phyloP scores from a whole-genome alignment of 2,329 filamentous ascomycete species.

The Neonectria sp. region DNA sequence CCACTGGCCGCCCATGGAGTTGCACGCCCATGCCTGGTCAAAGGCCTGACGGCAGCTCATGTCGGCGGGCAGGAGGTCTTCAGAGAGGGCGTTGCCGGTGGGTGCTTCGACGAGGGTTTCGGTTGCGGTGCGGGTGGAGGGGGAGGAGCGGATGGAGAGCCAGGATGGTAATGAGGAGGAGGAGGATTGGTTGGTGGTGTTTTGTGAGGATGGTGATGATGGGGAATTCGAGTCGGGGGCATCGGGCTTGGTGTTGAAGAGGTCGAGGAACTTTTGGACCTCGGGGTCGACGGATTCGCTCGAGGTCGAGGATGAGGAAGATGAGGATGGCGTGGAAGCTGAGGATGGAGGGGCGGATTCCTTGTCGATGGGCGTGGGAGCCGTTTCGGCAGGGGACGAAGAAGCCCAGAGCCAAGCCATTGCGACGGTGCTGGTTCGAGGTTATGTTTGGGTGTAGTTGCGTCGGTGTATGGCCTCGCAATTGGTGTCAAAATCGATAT shows the following conservation, averaged over 20 bases:
- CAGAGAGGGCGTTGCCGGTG: slow-evolving; percentile 66
- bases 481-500: background rate
- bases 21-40: slow-evolving; percentile 95
- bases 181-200: slow-evolving; percentile 47
- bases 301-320: slow-evolving; percentile 36
- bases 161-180: slow-evolving; percentile 52
- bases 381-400: slow-evolving; percentile 51
- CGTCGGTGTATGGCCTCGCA: slow-evolving; percentile 1
- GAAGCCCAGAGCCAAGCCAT: slow-evolving; percentile 77
- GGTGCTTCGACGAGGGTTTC: slow-evolving; percentile 42
- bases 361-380: slow-evolving; percentile 43
- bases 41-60: slow-evolving; percentile 95
- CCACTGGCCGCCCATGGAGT: slow-evolving; percentile 91
- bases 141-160: slow-evolving; percentile 54
- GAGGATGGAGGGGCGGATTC: slow-evolving; percentile 40
- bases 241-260: slow-evolving; percentile 54
- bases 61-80: slow-evolving; percentile 81
- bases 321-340: slow-evolving; percentile 32
- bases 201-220: slow-evolving; percentile 40
- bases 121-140: slow-evolving; percentile 39
- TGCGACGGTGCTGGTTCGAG: slow-evolving; percentile 35
- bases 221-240: slow-evolving; percentile 47
- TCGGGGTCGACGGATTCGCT: slow-evolving; percentile 62
- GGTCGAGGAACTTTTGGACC: slow-evolving; percentile 68
- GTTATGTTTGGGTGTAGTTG: slow-evolving; percentile 19